Evolutionary conservation across 2,329 filamentous ascomycete genomes (phyloP).

Genomic region (Alternaria metachromatica): DNA sequence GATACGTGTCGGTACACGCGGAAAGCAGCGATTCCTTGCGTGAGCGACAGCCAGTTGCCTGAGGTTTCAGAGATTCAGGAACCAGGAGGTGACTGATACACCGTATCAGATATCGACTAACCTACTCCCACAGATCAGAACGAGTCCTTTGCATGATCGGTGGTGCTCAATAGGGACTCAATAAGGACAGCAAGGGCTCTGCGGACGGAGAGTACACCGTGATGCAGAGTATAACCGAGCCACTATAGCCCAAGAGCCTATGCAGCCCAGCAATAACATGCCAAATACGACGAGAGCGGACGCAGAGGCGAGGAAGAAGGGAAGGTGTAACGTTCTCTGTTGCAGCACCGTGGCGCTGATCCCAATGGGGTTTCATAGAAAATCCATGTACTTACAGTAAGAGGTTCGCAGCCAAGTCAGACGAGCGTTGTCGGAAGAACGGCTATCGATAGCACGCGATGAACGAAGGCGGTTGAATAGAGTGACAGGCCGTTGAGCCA

Average conservation of each 20-base stretch:
- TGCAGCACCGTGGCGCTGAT: slow-evolving; percentile 36
- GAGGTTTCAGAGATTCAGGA: slow-evolving; percentile 25
- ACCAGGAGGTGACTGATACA: slow-evolving; percentile 16
- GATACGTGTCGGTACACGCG: slow-evolving; percentile 24
- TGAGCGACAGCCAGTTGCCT: slow-evolving; percentile 18
- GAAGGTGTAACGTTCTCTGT: slow-evolving; percentile 42
- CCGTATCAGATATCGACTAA: slow-evolving; percentile 33
- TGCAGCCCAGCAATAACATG: slow-evolving; percentile 7
- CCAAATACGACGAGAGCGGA: slow-evolving; percentile 12
- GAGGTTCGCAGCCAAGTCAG: slow-evolving; percentile 47
- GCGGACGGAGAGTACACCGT: slow-evolving; percentile 21
- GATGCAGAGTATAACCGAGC: slow-evolving; percentile 21
- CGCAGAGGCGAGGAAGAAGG: slow-evolving; percentile 24
- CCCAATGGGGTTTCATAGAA: slow-evolving; percentile 45
- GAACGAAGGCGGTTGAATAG: slow-evolving; percentile 1
- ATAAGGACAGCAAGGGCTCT: slow-evolving; percentile 28
- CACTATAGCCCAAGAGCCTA: slow-evolving; percentile 7
- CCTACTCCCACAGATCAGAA: slow-evolving; percentile 37
- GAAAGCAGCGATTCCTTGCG: slow-evolving; percentile 38
- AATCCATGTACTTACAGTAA: slow-evolving; percentile 43
- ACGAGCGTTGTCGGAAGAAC: slow-evolving; percentile 32
- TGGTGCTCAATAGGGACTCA: slow-evolving; percentile 26
- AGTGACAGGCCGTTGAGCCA: slow-evolving; percentile 17
- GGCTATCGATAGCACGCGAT: neutral
- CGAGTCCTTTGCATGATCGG: slow-evolving; percentile 35